phyloP scores from a whole-genome alignment of 202 grass and related monocot genomes.

The Brachypodium distachyon region DNA sequence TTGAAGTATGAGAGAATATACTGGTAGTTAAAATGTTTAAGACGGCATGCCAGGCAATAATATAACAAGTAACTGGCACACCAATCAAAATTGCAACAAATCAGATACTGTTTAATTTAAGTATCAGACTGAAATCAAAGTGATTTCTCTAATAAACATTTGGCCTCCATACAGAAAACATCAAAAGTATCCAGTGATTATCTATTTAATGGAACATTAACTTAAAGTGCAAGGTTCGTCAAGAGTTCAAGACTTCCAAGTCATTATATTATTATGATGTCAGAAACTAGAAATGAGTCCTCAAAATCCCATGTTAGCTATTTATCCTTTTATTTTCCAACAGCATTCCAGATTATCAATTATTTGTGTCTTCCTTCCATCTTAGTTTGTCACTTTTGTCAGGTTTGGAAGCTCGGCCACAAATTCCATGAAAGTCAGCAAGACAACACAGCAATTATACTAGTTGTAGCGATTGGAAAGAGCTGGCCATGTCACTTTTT shows the following conservation, averaged over 20 bases:
- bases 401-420: background rate
- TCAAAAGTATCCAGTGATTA: background rate
- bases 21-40: background rate
- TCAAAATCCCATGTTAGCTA: background rate
- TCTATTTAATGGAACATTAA: conserved; percentile 1
- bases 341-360: background rate
- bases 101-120: conserved; percentile 19
- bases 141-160: background rate
- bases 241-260: background rate
- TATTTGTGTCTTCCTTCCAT: background rate
- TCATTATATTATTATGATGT: background rate
- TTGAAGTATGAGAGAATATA: conserved; percentile 16
- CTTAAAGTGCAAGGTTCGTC: background rate
- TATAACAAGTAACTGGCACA: background rate
- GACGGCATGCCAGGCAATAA: background rate
- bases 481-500: background rate
- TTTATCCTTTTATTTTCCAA: too few relatives aligned
- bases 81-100: conserved; percentile 4
- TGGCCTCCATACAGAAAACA: background rate
- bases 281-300: background rate
- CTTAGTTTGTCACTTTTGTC: background rate
- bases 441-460: background rate
- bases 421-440: too few relatives aligned
- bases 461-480: too few relatives aligned
- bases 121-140: background rate